These are phyloP conservation scores for Physcomitrellopsis africana DNA, from an alignment of 225 moss, liverwort and hornwort species.

Conservation along the genomic window DNA sequence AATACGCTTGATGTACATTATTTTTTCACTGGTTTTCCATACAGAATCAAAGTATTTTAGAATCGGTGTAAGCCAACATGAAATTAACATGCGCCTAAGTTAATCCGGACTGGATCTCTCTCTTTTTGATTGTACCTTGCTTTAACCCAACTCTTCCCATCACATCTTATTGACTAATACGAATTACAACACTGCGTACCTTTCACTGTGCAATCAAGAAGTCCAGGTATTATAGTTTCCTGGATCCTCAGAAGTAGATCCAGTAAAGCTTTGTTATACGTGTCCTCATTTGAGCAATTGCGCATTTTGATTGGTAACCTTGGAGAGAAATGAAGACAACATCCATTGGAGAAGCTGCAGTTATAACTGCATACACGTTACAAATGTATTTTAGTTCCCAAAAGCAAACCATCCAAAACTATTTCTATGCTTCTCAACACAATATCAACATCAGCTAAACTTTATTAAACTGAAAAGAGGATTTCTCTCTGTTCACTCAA, in stretches of 20 bases:
- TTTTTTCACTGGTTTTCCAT: too few species aligned
- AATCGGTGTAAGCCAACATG: too few species aligned
- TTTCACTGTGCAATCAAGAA: constrained; percentile 72
- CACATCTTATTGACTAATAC: neutral
- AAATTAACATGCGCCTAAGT: too few species aligned
- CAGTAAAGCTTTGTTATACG: constrained; percentile 42
- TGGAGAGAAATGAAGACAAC: constrained; percentile 84
- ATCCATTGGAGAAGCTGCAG: constrained; percentile 42
- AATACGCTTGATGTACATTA: too few species aligned
- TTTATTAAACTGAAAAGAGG: neutral
- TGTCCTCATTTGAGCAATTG: constrained; percentile 39
- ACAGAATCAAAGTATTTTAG: too few species aligned
- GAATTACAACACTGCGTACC: constrained; percentile 42
- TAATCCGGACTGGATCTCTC: too few species aligned
- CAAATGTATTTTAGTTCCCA: neutral
- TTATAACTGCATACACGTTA: constrained; percentile 36
- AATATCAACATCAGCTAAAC: constrained; percentile 8
- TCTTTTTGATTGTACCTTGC: too few species aligned
- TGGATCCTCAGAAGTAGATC: constrained; percentile 57
- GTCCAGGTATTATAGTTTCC: constrained; percentile 66
- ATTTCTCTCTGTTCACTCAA: too few species aligned
- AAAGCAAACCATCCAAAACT: neutral
- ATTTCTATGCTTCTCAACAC: constrained; percentile 20
- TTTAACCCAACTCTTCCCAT: neutral
- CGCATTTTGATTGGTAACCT: constrained; percentile 46